Percentiles rank a stretch among this genome's conserved stretches.
phyloP scores from a whole-genome alignment of 192 early-diverging fungal species.

The Coemansia sp. region DNA sequence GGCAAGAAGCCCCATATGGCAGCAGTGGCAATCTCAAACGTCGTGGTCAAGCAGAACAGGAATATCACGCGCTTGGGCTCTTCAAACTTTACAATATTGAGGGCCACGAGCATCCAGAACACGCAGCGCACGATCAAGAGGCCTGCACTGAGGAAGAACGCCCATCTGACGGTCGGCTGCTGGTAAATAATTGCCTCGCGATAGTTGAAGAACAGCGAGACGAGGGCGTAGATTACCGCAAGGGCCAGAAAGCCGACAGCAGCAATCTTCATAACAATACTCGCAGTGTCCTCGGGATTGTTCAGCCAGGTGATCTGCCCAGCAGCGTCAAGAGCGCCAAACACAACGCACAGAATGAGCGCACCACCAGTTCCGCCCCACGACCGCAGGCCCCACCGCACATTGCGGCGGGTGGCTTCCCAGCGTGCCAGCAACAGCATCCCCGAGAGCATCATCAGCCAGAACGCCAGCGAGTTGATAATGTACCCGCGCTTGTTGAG shows the following conservation, averaged over 20 bases:
- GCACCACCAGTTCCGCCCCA: conserved; percentile 27
- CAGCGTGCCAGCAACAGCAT: conserved; percentile 39
- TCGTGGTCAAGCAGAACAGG: conserved; percentile 39
- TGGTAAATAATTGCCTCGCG: conserved; percentile 45
- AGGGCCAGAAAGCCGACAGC: conserved; percentile 41
- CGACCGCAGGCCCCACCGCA: conserved; percentile 30
- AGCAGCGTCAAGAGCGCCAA: conserved; percentile 49
- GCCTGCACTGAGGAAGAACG: conserved; percentile 23
- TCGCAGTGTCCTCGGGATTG: conserved; percentile 28
- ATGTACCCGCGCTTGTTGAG: conserved; percentile 52
- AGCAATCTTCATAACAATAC: conserved; percentile 26
- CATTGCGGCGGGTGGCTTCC: conserved; percentile 35
- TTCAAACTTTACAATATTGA: conserved; percentile 26
- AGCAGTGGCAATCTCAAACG: conserved; percentile 23
- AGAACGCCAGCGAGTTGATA: conserved; percentile 42
- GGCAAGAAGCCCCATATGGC: conserved; percentile 31
- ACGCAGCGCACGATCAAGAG: conserved; percentile 32
- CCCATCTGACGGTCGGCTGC: conserved; percentile 35
- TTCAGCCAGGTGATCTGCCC: conserved; percentile 55
- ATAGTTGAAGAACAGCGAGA: conserved; percentile 20
- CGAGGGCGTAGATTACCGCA: conserved; percentile 15
- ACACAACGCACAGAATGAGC: conserved; percentile 25
- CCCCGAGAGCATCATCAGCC: conserved; percentile 39
- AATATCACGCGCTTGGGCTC: conserved; percentile 45
- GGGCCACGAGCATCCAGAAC: conserved; percentile 50